A percentile compares a stretch with the other conserved stretches of the same genome.
phyloP scores from a whole-genome alignment of 345 rosid genomes.

The Dipteronia dyeriana region DNA sequence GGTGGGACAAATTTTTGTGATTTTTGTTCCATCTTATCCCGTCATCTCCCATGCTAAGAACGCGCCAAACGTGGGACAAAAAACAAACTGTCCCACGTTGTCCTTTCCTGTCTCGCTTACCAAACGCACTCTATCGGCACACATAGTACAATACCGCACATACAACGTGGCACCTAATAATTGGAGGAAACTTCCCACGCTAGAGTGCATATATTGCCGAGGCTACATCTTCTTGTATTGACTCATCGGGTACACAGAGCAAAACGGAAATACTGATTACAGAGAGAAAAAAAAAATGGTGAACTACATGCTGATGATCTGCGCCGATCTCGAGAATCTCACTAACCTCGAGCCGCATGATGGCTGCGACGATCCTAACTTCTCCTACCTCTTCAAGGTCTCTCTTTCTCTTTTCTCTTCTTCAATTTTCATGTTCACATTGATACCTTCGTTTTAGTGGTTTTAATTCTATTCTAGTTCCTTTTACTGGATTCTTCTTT shows the following conservation, averaged over 20 bases:
- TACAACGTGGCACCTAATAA: neutral
- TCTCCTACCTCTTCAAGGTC: conserved; percentile 87
- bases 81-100: too few species aligned
- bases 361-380: conserved; percentile 77
- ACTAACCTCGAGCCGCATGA: conserved; percentile 75
- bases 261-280: neutral
- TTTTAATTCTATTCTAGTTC: neutral
- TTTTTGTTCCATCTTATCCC: too few species aligned
- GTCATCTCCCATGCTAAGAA: too few species aligned
- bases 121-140: too few species aligned
- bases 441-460: neutral
- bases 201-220: neutral
- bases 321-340: conserved; percentile 79
- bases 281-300: conserved; percentile 47
- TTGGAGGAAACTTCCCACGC: neutral
- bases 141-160: neutral
- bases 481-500: conserved; percentile 1
- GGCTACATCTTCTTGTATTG: neutral
- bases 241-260: neutral
- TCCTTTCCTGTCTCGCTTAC: too few species aligned
- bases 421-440: neutral
- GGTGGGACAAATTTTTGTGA: too few species aligned
- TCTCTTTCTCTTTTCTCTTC: conserved; percentile 4
- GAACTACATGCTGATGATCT: conserved; percentile 73
- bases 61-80: too few species aligned